phyloP scores from a whole-genome alignment of 176 grass and related monocot genomes.

The Hordeum marinum region DNA sequence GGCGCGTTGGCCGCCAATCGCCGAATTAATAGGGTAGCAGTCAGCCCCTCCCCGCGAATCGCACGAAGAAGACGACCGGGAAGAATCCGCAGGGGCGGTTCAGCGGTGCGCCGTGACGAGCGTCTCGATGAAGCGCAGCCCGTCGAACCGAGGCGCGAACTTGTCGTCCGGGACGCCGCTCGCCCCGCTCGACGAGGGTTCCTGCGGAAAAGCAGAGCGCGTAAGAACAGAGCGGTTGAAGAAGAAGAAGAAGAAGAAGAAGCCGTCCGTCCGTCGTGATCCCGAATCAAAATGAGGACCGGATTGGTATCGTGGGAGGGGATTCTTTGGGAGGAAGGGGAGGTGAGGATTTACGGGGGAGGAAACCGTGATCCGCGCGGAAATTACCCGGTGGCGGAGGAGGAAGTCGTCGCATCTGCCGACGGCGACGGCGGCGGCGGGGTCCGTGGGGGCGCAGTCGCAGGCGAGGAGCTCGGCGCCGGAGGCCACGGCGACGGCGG shows the following conservation, averaged over 20 bases:
- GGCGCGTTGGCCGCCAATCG: neutral
- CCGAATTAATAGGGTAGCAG: neutral
- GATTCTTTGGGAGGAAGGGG: too few relatives aligned
- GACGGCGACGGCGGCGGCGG: neutral
- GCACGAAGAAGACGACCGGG: neutral
- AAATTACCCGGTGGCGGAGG: conserved; percentile 2
- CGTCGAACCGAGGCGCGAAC: conserved; percentile 52
- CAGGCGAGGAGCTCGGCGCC: conserved; percentile 44
- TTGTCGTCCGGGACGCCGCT: neutral
- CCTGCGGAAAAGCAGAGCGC: neutral
- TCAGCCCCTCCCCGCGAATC: neutral
- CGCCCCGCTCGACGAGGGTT: neutral
- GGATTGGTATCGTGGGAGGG: neutral
- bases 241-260: neutral
- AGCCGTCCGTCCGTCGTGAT: neutral
- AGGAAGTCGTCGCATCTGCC: conserved; percentile 38
- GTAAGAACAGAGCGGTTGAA: neutral
- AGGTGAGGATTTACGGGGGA: neutral
- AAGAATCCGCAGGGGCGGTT: neutral
- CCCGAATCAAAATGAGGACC: neutral
- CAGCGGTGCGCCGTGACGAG: conserved; percentile 55
- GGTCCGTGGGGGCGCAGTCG: conserved; percentile 10
- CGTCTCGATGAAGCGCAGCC: conserved; percentile 57
- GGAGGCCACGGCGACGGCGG: conserved; percentile 37
- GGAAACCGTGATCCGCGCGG: neutral